A percentile compares a stretch with the other conserved stretches of the same genome.
phyloP scores from a whole-genome alignment of 371 early-diverging fungal species.

The Catenaria anguillulae region DNA sequence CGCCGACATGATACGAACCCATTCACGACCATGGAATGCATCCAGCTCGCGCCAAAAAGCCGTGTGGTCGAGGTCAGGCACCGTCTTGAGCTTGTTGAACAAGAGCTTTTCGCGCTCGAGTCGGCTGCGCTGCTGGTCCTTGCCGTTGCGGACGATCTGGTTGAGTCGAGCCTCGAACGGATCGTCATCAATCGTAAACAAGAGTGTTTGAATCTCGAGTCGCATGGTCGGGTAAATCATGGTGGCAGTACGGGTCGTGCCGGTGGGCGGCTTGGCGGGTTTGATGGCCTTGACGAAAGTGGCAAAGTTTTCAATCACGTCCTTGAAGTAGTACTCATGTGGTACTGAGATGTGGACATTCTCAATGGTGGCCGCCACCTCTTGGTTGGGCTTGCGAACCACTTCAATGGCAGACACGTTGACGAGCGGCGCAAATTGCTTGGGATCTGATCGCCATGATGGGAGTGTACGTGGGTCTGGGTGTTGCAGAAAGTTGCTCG shows the following conservation, averaged over 20 bases:
- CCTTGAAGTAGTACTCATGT: neutral
- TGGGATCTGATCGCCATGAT: neutral
- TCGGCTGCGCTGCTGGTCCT: conserved; percentile 1
- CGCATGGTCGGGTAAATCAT: no score
- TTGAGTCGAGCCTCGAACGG: neutral
- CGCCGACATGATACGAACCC: neutral
- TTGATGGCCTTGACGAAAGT: neutral
- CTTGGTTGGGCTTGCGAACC: neutral
- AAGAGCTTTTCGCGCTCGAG: neutral
- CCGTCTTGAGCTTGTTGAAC: neutral
- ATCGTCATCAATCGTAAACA: neutral
- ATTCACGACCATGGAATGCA: neutral
- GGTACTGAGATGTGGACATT: neutral
- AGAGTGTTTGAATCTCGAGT: neutral
- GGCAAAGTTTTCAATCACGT: neutral
- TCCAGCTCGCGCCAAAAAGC: neutral
- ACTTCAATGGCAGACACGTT: neutral
- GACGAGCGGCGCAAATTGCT: neutral
- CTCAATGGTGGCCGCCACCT: neutral
- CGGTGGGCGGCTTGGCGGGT: neutral
- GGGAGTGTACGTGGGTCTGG: neutral
- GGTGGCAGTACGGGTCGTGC: no score
- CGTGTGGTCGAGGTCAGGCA: neutral
- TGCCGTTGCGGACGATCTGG: neutral
- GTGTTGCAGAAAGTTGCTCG: neutral